These are phyloP conservation scores for Excoecaria agallocha DNA, from an alignment of 345 rosid species.

Conservation along the genomic window DNA sequence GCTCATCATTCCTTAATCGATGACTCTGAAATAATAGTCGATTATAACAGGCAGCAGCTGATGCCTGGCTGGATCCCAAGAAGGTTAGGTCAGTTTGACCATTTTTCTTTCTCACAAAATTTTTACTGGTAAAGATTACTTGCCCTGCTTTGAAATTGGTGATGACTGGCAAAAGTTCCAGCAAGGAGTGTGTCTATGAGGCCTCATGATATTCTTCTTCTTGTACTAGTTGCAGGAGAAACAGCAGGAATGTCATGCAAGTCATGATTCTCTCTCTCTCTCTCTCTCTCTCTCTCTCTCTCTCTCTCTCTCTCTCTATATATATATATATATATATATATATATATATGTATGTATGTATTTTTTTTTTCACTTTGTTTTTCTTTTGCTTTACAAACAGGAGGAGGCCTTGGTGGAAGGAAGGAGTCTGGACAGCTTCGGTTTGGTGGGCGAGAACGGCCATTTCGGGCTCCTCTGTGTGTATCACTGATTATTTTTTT, in stretches of 20 bases:
- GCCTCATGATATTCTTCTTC: too few relatives aligned
- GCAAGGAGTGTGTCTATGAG: constrained; percentile 18
- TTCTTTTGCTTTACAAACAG: constrained; percentile 27
- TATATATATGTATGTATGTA: too few relatives aligned
- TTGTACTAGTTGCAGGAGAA: not conserved
- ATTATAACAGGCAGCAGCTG: constrained; percentile 76
- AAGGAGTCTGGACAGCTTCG: constrained; percentile 96
- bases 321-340: too few relatives aligned
- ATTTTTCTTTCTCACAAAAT: not conserved
- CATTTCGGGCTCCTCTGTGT: constrained; percentile 94
- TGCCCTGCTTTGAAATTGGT: constrained; percentile 1
- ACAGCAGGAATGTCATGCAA: not conserved
- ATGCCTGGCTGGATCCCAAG: constrained; percentile 99
- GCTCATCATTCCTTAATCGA: constrained; percentile 78
- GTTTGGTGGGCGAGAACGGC: constrained; percentile 96
- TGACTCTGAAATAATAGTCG: constrained; percentile 75
- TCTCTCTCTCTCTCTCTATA: too few relatives aligned
- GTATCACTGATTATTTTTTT: constrained; percentile 15
- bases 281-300: too few relatives aligned
- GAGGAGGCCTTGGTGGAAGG: constrained; percentile 97
- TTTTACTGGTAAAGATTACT: not conserved
- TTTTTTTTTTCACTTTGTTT: not conserved
- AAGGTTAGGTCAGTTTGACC: constrained; percentile 67
- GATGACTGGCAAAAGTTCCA: constrained; percentile 20
- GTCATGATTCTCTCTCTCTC: not conserved